phyloP scores from a whole-genome alignment of 106 monocot genomes.

The Dendrobium catenatum region DNA sequence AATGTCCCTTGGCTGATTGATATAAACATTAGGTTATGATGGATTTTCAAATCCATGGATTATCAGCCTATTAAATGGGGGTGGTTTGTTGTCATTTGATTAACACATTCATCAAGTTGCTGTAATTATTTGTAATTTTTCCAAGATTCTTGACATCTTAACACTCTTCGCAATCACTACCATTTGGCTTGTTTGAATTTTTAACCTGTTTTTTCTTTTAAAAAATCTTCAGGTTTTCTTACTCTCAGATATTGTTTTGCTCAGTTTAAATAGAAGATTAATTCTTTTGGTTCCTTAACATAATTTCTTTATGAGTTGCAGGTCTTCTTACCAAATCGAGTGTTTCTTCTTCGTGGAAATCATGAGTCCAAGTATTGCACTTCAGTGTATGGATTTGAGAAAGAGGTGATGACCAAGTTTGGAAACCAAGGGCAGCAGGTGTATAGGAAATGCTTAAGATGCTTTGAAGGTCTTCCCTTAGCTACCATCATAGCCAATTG shows the following conservation, averaged over 20 bases:
- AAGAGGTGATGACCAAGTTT: slow-evolving; percentile 90
- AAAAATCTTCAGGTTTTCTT: not conserved
- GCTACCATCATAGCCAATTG: slow-evolving; percentile 77
- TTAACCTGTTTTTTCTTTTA: not conserved
- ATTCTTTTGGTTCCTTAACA: not conserved
- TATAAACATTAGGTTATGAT: not conserved
- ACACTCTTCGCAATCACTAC: not conserved
- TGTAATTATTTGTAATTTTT: not conserved
- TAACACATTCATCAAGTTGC: not conserved
- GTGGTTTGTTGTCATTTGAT: not conserved
- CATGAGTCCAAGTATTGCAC: slow-evolving; percentile 99
- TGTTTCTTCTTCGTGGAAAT: slow-evolving; percentile 96
- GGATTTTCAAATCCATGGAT: not conserved
- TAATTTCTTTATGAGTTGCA: slow-evolving; percentile 22
- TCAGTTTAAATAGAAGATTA: not conserved
- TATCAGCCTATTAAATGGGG: not conserved
- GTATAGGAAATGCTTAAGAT: slow-evolving; percentile 87
- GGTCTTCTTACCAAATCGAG: slow-evolving; percentile 71
- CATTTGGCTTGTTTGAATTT: not conserved
- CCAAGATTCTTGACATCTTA: not conserved
- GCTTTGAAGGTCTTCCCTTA: slow-evolving; percentile 94
- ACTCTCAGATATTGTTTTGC: not conserved
- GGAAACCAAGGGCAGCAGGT: slow-evolving; percentile 71
- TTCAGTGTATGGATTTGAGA: slow-evolving; percentile 89
- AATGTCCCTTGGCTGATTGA: not conserved